A percentile compares a stretch with the other conserved stretches of the same genome.
phyloP scores from a whole-genome alignment of 805 yeast genomes.

The Schwanniomyces occidentalis region DNA sequence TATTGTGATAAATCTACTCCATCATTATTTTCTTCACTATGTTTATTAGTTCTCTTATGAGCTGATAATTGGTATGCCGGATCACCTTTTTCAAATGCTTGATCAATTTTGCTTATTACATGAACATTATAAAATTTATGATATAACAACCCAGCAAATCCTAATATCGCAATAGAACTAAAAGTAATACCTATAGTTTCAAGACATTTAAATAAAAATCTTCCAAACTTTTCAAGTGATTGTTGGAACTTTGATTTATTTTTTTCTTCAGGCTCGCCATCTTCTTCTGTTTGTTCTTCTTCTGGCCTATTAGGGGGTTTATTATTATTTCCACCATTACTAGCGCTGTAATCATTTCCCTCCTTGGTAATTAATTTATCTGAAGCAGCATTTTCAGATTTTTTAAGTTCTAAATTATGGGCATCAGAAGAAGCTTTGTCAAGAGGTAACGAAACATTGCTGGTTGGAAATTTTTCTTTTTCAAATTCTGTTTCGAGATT shows the following conservation, averaged over 20 bases:
- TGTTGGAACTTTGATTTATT: slow-evolving; percentile 19
- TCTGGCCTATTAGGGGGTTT: slow-evolving; percentile 8
- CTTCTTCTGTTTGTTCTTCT: slow-evolving; percentile 12
- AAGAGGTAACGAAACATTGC: slow-evolving; percentile 11
- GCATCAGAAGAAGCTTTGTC: slow-evolving; percentile 8
- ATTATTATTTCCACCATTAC: slow-evolving; percentile 8
- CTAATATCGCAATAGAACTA: slow-evolving; percentile 66
- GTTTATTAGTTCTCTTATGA: slow-evolving; percentile 45
- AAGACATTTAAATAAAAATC: slow-evolving; percentile 43
- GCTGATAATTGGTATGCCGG: slow-evolving; percentile 60
- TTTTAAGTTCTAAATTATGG: slow-evolving; percentile 5
- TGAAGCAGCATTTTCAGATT: background rate
- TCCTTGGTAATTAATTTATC: background rate
- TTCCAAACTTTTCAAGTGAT: slow-evolving; percentile 17
- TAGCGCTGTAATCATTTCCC: slow-evolving; percentile 1
- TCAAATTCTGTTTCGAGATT: slow-evolving; percentile 12
- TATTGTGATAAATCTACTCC: slow-evolving; percentile 29
- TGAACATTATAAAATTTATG: slow-evolving; percentile 61
- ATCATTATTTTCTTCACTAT: slow-evolving; percentile 15
- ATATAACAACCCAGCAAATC: slow-evolving; percentile 69
- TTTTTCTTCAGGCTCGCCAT: slow-evolving; percentile 15
- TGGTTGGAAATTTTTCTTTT: slow-evolving; percentile 8
- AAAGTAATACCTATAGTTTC: slow-evolving; percentile 75
- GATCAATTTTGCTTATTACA: slow-evolving; percentile 62
- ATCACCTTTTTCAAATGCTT: slow-evolving; percentile 68